Conservation (phyloP, 306 rosid species). For the Purshia tridentata region DNA sequence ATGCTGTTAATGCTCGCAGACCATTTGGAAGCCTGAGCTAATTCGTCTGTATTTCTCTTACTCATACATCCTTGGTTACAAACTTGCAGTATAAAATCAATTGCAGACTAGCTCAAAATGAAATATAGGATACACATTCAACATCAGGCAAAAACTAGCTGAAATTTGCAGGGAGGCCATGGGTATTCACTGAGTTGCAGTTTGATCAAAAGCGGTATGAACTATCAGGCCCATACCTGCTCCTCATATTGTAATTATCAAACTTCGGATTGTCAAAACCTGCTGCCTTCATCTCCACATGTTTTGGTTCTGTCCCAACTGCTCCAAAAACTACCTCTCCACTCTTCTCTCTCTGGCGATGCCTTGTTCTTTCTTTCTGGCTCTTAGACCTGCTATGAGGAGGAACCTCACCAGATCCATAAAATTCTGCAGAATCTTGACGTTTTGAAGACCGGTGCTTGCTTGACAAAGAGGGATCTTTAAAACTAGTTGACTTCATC, state of each 20-base stretch:
- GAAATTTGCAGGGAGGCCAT: constrained; percentile 11
- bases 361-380: constrained; percentile 81
- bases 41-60: constrained; percentile 8
- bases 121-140: constrained; percentile 24
- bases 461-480: constrained; percentile 71
- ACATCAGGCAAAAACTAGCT: constrained; percentile 33
- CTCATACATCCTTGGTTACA: constrained; percentile 29
- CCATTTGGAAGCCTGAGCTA: constrained; percentile 1
- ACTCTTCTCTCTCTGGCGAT: constrained; percentile 78
- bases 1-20: not conserved
- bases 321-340: constrained; percentile 58
- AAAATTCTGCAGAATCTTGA: constrained; percentile 67
- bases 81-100: constrained; percentile 16
- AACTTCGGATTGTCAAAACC: constrained; percentile 50
- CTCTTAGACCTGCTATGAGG: constrained; percentile 65
- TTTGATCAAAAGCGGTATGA: constrained; percentile 47
- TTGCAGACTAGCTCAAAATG: constrained; percentile 26
- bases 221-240: constrained; percentile 52
- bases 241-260: constrained; percentile 71
- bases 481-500: constrained; percentile 72
- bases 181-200: constrained; percentile 29
- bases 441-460: constrained; percentile 80
- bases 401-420: constrained; percentile 67
- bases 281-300: constrained; percentile 48
- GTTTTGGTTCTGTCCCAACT: constrained; percentile 51